A percentile compares a stretch with the other conserved stretches of the same genome.
These are phyloP conservation scores for Ottelia alismoides DNA, from an alignment of 106 monocot species.

Conservation along the genomic window DNA sequence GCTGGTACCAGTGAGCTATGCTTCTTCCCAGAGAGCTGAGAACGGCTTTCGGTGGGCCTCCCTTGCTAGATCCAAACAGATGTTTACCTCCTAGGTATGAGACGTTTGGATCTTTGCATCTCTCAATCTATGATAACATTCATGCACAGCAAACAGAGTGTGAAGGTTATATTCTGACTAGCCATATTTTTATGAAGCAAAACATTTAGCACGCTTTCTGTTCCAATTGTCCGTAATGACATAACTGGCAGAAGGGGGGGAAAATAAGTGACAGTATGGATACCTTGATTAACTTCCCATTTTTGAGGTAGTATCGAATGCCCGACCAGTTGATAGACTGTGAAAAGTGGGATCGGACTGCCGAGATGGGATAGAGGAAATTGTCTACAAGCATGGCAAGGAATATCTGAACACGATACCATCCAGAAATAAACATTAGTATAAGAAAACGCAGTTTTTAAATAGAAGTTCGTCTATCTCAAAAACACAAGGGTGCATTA, in stretches of 20 bases:
- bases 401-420: conserved; percentile 48
- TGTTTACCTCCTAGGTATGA: conserved; percentile 74
- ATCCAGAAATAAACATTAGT: not conserved
- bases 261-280: too few species aligned
- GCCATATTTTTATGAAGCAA: too few species aligned
- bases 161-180: too few species aligned
- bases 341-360: conserved; percentile 75
- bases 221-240: not conserved
- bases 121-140: conserved; percentile 49
- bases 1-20: conserved; percentile 48
- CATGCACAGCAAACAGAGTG: too few species aligned
- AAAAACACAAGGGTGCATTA: too few species aligned
- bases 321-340: conserved; percentile 97
- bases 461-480: too few species aligned
- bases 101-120: conserved; percentile 39
- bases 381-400: conserved; percentile 92
- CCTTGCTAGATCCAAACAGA: conserved; percentile 33
- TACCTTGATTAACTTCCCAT: conserved; percentile 86
- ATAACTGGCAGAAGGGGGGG: too few species aligned
- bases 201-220: not conserved
- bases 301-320: conserved; percentile 61
- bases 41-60: conserved; percentile 29
- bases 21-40: conserved; percentile 42
- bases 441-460: not conserved
- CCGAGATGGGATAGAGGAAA: conserved; percentile 82